A percentile compares a stretch with the other conserved stretches of the same genome.
Conservation (phyloP, 805 yeast genomes). For the Starmerella apicola region DNA sequence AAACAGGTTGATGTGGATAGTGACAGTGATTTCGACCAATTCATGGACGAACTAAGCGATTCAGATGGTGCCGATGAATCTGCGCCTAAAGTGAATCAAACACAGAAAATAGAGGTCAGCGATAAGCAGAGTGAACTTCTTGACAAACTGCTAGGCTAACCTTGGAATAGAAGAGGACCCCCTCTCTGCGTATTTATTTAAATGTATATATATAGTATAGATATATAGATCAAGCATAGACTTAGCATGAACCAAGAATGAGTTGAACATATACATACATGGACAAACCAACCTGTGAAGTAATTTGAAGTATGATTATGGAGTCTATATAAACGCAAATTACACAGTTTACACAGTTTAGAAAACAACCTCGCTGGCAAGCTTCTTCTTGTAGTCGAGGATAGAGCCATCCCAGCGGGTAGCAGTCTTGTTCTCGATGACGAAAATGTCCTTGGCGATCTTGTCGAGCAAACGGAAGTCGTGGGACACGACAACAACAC, state of each 20-base stretch:
- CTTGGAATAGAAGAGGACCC: no score
- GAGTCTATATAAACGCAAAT: no score
- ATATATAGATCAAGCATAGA: no score
- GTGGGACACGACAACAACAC: constrained; percentile 97
- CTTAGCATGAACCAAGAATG: not conserved
- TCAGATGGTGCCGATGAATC: not conserved
- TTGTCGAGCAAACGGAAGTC: constrained; percentile 96
- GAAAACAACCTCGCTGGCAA: constrained; percentile 63
- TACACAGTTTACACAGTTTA: constrained; percentile 12
- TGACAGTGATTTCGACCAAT: constrained; percentile 21
- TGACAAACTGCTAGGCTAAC: constrained; percentile 10
- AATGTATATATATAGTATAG: no score
- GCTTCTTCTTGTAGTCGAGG: constrained; percentile 81
- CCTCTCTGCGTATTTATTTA: no score
- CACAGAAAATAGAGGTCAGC: constrained; percentile 1
- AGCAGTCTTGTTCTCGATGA: constrained; percentile 89
- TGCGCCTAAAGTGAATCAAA: not conserved
- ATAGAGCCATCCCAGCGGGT: constrained; percentile 94
- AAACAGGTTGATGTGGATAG: constrained; percentile 13
- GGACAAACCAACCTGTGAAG: no score
- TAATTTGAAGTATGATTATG: no score
- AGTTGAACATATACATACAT: no score
- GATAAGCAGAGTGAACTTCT: constrained; percentile 10
- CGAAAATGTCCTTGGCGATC: constrained; percentile 94
- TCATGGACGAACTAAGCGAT: constrained; percentile 16